A percentile compares a stretch with the other conserved stretches of the same genome.
Evolutionary conservation across 805 yeast species (phyloP).

Genomic region (Candida succiphila): DNA sequence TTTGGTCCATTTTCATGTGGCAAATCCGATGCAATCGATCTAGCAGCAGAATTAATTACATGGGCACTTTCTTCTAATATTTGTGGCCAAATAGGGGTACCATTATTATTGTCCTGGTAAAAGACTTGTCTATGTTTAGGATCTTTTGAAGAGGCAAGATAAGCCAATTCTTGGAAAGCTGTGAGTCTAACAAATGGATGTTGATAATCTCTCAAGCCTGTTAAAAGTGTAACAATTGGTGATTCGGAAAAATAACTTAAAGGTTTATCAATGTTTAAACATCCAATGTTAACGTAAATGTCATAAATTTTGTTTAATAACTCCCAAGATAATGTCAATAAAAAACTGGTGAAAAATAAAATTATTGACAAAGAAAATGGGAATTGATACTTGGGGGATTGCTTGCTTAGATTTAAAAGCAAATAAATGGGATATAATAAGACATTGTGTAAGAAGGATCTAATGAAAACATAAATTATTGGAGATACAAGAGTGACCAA

Average conservation of each 20-base stretch:
- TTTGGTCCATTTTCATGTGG: constrained; percentile 12
- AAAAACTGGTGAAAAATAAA: constrained; percentile 23
- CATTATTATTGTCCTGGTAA: constrained; percentile 37
- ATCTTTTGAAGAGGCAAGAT: constrained; percentile 42
- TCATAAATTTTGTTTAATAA: constrained; percentile 44
- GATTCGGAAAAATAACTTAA: constrained; percentile 48
- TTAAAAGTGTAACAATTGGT: constrained; percentile 52
- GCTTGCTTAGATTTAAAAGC: constrained; percentile 26
- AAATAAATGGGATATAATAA: constrained; percentile 21
- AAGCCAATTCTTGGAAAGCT: constrained; percentile 71
- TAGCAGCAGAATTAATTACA: constrained; percentile 33
- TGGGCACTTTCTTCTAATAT: constrained; percentile 51
- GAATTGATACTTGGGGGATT: constrained; percentile 28
- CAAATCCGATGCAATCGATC: constrained; percentile 14
- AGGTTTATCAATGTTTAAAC: constrained; percentile 56
- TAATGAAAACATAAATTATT: constrained; percentile 27
- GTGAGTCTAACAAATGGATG: constrained; percentile 42
- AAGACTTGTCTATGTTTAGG: constrained; percentile 40
- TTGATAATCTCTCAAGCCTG: constrained; percentile 48
- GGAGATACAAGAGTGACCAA: constrained; percentile 24
- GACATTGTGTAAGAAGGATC: constrained; percentile 32
- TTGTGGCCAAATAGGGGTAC: constrained; percentile 44
- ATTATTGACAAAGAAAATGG: constrained; percentile 21
- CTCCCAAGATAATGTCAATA: constrained; percentile 41
- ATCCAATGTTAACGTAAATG: constrained; percentile 63